Evolutionary conservation across 805 yeast species (phyloP), one percentile per base, ranked within the genome.

Genomic region (Ogataea naganishii): DNA sequence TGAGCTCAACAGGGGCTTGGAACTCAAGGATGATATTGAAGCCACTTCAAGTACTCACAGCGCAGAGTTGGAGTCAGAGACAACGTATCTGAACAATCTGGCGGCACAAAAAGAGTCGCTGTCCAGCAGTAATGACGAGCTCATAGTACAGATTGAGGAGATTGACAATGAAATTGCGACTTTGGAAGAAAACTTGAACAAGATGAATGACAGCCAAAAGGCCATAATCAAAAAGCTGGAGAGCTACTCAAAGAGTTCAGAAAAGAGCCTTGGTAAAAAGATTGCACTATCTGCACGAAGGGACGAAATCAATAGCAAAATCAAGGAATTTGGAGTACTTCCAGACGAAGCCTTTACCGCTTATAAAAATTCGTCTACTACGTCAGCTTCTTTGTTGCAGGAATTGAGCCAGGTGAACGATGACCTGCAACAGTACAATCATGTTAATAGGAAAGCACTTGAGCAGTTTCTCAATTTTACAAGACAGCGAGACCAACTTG

Each of bases 401-500:
- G 59, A 66, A 31, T 61, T 85, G 36, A 75, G 71, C 30, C 54
- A 54, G 17, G 68, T 73, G 6, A 72, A 76, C 24, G 70, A 68
- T 20, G 70, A 68, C 18, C 58, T 89, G 23, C 69, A 72, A 25
- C 65, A 71, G 41, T 79, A 72, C 49, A 69, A 72, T 15, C 94
- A 85, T 51, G 81, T 92, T 29, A 89, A 89, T 57, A 81, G 80
- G 49, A 83, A 85, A 46, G 96, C 97, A 0, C 61, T 81, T 40
- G 96, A 88, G 43, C 95, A 88, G 47, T 83, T 69, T 47, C 58
- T 66, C 29, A 75, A 72, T 23, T 86, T 85, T 49, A 71, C 80
- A 13, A 73, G 69, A 34, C 92, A 88, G 51, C 66, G 80, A 31
- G 78, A 72, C 27, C 80, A 75, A 4, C 60, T 89, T 35, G 66